These are phyloP conservation scores for Alternaria angustiovoidea DNA, from an alignment of 2,329 filamentous ascomycete genomes.

Conservation along the genomic window DNA sequence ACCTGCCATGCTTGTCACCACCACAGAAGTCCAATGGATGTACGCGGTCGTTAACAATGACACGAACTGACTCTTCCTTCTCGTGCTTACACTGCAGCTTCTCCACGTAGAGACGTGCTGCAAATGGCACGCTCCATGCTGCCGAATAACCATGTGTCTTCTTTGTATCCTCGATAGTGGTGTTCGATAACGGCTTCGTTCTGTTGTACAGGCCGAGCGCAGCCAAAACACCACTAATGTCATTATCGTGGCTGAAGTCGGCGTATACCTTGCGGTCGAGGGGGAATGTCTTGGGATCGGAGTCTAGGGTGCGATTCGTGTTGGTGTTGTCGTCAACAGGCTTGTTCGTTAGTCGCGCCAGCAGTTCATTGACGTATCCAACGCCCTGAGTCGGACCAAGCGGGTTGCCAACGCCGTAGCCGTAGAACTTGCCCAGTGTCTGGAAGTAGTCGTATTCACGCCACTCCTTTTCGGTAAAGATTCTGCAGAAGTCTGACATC, in stretches of 20 bases:
- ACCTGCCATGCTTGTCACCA: constrained; percentile 75
- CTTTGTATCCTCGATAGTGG: constrained; percentile 57
- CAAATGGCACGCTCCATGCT: constrained; percentile 84
- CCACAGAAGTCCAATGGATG: constrained; percentile 74
- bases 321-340: constrained; percentile 77
- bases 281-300: constrained; percentile 74
- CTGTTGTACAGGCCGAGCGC: constrained; percentile 81
- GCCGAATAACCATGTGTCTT: constrained; percentile 74
- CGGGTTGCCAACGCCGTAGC: constrained; percentile 77
- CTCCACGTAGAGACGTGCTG: constrained; percentile 82
- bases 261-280: constrained; percentile 74
- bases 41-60: constrained; percentile 86
- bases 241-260: constrained; percentile 92
- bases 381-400: constrained; percentile 86
- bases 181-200: constrained; percentile 60
- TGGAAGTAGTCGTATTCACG: constrained; percentile 80
- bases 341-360: constrained; percentile 76
- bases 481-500: constrained; percentile 75
- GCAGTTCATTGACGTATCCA: constrained; percentile 86
- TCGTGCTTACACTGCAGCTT: constrained; percentile 74
- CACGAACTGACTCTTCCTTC: constrained; percentile 75
- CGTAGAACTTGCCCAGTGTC: constrained; percentile 84
- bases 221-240: constrained; percentile 78
- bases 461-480: constrained; percentile 81
- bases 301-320: constrained; percentile 80